These are phyloP conservation scores for Primulina tabacum DNA, from an alignment of 257 asterid genomes.

Conservation along the genomic window DNA sequence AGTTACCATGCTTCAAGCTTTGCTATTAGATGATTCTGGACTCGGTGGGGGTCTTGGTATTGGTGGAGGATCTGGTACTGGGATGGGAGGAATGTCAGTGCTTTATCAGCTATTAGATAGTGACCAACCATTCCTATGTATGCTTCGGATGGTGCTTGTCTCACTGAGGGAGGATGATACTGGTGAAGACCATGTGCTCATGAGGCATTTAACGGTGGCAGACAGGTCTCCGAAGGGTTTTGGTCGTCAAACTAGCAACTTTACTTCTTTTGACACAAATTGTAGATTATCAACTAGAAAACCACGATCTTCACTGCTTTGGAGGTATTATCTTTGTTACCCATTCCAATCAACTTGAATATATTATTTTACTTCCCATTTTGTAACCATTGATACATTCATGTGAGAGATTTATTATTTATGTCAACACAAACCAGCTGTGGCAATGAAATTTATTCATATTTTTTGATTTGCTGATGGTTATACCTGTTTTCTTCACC, in stretches of 20 bases:
- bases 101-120: conserved; percentile 95
- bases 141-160: conserved; percentile 97
- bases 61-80: conserved; percentile 99
- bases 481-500: conserved; percentile 14
- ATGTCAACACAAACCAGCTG: conserved; percentile 8
- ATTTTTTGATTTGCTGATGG: conserved; percentile 6
- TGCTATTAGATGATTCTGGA: conserved; percentile 90
- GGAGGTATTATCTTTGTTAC: conserved; percentile 65
- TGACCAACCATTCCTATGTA: conserved; percentile 95
- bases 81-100: conserved; percentile 98
- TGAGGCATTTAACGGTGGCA: conserved; percentile 50
- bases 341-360: conserved; percentile 17
- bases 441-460: conserved; percentile 4
- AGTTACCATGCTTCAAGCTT: conserved; percentile 90
- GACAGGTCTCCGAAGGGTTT: conserved; percentile 49
- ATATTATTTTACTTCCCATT: conserved; percentile 16
- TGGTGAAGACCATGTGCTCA: conserved; percentile 69
- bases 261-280: conserved; percentile 51
- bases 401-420: conserved; percentile 18
- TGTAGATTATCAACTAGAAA: conserved; percentile 65
- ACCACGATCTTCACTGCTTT: conserved; percentile 87
- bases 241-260: conserved; percentile 45
- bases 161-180: conserved; percentile 93
- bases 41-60: conserved; percentile 98
- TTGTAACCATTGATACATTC: conserved; percentile 6